Conservation (phyloP, 2,329 filamentous ascomycete genomes). For the Lachnellula hyalina region DNA sequence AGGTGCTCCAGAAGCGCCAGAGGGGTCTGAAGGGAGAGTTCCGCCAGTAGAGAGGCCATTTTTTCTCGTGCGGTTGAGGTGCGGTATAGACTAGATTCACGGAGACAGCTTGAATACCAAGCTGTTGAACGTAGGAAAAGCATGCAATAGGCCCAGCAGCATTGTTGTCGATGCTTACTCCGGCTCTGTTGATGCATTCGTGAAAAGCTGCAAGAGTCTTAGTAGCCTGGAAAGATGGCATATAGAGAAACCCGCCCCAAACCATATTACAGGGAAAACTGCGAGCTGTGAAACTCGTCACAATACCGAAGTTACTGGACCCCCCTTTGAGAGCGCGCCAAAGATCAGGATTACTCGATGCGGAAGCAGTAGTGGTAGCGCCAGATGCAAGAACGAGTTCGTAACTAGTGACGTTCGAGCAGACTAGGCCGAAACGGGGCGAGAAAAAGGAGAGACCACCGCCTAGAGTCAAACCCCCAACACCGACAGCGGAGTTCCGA, state of each 20-base stretch:
- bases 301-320: conserved; percentile 17
- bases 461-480: conserved; percentile 1
- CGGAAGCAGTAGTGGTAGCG: conserved; percentile 6
- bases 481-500: conserved; percentile 21
- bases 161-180: not conserved
- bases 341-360: conserved; percentile 10
- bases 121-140: conserved; percentile 24
- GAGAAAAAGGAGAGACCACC: conserved; percentile 14
- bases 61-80: conserved; percentile 14
- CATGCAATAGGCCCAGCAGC: conserved; percentile 27
- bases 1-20: conserved; percentile 34
- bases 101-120: conserved; percentile 30
- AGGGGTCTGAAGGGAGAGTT: conserved; percentile 29
- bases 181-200: conserved; percentile 13
- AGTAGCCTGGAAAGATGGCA: conserved; percentile 18
- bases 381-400: conserved; percentile 30
- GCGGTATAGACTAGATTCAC: conserved; percentile 30
- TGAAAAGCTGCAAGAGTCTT: conserved; percentile 27
- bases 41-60: conserved; percentile 32
- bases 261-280: conserved; percentile 8
- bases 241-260: conserved; percentile 36
- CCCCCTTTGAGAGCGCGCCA: conserved; percentile 18
- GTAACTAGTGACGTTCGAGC: conserved; percentile 40
- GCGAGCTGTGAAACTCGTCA: conserved; percentile 8
- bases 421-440: conserved; percentile 40